Evolutionary conservation across 2,329 filamentous ascomycete species (phyloP), one percentile per base, ranked within the genome.

Genomic region (Sporothrix variecibatus): DNA sequence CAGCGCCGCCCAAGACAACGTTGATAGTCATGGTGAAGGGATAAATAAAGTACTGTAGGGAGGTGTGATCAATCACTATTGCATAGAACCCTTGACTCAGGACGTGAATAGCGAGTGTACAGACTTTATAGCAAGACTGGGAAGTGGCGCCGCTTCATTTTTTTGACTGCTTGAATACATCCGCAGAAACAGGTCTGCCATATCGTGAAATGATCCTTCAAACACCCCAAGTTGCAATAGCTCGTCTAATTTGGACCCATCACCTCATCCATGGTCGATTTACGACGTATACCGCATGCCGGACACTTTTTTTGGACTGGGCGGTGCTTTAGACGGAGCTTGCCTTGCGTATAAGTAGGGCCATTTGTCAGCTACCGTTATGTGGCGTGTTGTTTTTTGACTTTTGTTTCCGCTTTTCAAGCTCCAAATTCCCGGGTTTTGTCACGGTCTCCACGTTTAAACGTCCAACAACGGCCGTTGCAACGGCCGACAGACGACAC

Each of bases 1-100:
- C 12, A 20, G 49, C 40, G 3, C 38, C 49, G n/a, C 72, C 74
- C 8, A 56, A 65, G 12, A 74, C 58, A n/a, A 75, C 53, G 2
- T 12, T 31, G 6, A 53, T 51, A 8, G 65, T 9, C 23, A 34
- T 31, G 26, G 6, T 31, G 43, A 9, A 5, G 12, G 20, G 43
- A 49, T 11, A 11, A 5, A 34, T 49, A n/a, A n/a, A n/a, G n/a
- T n/a, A n/a, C n/a, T n/a, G n/a, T n/a, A n/a, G n/a, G n/a, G n/a
- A n/a, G n/a, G n/a, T n/a, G n/a, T n/a, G n/a, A n/a, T n/a, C n/a
- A n/a, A n/a, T n/a, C n/a, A n/a, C n/a, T n/a, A n/a, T n/a, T n/a
- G n/a, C n/a, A n/a, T n/a, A n/a, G n/a, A n/a, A n/a, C n/a, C n/a
- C n/a, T n/a, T n/a, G n/a, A n/a, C n/a, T n/a, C n/a, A n/a, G n/a